These are phyloP conservation scores for Barnettozyma californica DNA, from an alignment of 805 yeast genomes.

Conservation along the genomic window DNA sequence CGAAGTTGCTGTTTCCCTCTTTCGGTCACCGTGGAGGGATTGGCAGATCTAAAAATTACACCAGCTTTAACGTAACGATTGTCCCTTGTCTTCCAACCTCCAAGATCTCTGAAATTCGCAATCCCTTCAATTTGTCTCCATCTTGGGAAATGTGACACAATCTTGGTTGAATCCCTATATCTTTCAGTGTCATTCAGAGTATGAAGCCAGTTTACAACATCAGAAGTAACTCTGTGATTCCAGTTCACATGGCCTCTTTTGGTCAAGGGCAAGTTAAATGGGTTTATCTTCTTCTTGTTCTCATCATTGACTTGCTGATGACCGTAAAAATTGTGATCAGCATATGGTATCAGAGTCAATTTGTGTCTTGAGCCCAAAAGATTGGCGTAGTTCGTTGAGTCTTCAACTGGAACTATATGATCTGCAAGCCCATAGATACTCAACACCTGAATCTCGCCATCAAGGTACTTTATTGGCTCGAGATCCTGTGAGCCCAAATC, in stretches of 20 bases:
- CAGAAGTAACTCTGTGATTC: conserved; percentile 45
- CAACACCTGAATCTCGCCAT: conserved; percentile 46
- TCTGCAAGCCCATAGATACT: conserved; percentile 73
- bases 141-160: conserved; percentile 40
- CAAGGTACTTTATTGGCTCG: conserved; percentile 34
- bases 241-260: conserved; percentile 50
- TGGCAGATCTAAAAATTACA: conserved; percentile 58
- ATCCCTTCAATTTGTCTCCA: conserved; percentile 66
- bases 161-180: conserved; percentile 36
- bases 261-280: conserved; percentile 38
- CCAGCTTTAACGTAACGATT: conserved; percentile 46
- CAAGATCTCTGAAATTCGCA: conserved; percentile 71
- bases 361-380: conserved; percentile 50
- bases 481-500: conserved; percentile 48
- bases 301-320: conserved; percentile 31
- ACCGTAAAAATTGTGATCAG: conserved; percentile 82
- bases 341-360: conserved; percentile 53
- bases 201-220: conserved; percentile 43
- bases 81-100: conserved; percentile 54
- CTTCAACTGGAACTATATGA: conserved; percentile 56
- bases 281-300: conserved; percentile 27
- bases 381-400: conserved; percentile 55
- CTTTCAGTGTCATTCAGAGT: conserved; percentile 47
- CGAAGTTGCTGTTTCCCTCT: conserved; percentile 38
- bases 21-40: conserved; percentile 45